Evolutionary conservation across 2,329 filamentous ascomycete species (phyloP), one percentile per base, ranked within the genome.

Genomic region (Botrytis sinoallii): DNA sequence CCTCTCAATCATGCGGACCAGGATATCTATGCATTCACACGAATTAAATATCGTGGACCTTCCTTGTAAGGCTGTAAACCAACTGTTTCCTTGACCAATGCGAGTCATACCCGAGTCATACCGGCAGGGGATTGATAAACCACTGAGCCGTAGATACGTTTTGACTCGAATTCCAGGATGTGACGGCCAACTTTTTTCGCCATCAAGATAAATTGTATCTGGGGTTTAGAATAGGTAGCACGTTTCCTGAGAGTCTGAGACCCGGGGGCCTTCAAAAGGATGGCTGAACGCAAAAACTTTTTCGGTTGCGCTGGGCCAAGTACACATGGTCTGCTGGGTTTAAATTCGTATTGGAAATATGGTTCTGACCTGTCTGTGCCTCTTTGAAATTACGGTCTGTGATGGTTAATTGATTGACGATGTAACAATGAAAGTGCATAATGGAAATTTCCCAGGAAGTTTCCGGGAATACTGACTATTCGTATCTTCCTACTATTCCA

Each of bases 31-130:
- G 29, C 38, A 55, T 42, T 4, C 35, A 71, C 29, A 71, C 25
- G 44, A 22, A 22, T 32, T 5, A 42, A 32, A 20, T 16, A 20
- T 40, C 38, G 9, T 55, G 69, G 70, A 32, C 5, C 65, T 70
- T 75, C 65, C 66, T 64, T 67, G 55, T 68, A 66, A 71, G 68
- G 61, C 64, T 66, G 40, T 38, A 29, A 52, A 42, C 61, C 46
- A 67, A 72, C 70, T n/a, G 60, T 59, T 66, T 42, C 18, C 48
- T 18, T 20, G 29, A 12, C 40, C 40, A 35, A 70, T 70, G 55
- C 68, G 40, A 70, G 68, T 70, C 68, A 70, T 70, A 42, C 22
- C 55, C 48, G 35, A 57, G 18, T 68, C 35, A 55, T 29, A 32
- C 25, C n/a, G 16, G 35, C 25, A 55, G 25, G 38, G 12, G 20